Base-by-base conservation (phyloP, 2,329 filamentous ascomycete species). In the Colletotrichum spinosum region DNA sequence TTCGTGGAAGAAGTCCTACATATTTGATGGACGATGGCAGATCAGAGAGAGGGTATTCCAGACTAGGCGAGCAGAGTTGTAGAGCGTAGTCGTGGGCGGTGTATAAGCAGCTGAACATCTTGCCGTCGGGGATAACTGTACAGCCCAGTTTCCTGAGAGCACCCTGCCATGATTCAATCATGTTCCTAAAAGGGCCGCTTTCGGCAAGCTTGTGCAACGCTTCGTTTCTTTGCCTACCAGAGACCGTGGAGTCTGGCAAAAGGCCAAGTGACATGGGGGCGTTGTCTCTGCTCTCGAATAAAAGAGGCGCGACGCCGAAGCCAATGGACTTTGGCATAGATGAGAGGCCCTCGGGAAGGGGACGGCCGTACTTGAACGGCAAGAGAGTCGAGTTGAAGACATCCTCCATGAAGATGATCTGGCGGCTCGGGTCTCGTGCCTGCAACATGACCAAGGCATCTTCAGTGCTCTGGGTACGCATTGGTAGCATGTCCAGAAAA, bases 1-100 rank as follows among this genome's bases (percentile, higher is more conserved):
- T 75, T n/a, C 73, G 74, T 0, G 78, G 76, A 5, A 82, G 63
- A 4, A 75, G 78, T 3, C 84, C 84, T 25, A 78, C 75, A 60
- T 80, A 85, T 7, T 77, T 75, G 34, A 86, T 71, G 12, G 76
- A 75, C 0, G 75, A 60, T 8, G 78, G 76, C 3, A 80, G 62
- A 57, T 79, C 77, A 9, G 74, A 74, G 4, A 74, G 70, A 1
- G 72, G 72, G 53, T 80, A 82, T 58, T 83, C 80, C 10, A 81
- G 70, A 44, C 75, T 77, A 0, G 76, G 74, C 11, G 74, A 73
- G 25, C 78, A 80, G 59, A 81, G 70, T 49, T 81, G 76, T 4
- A 82, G 70, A 2, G 69, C 70, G 6, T 74, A 70, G 59, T 81
- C 78, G 58, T 72, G 73, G 13, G 61, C 56, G 1, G 63, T 50